Evolutionary conservation across 2,329 filamentous ascomycete genomes (phyloP).

Genomic region (Coniochaeta sp.): DNA sequence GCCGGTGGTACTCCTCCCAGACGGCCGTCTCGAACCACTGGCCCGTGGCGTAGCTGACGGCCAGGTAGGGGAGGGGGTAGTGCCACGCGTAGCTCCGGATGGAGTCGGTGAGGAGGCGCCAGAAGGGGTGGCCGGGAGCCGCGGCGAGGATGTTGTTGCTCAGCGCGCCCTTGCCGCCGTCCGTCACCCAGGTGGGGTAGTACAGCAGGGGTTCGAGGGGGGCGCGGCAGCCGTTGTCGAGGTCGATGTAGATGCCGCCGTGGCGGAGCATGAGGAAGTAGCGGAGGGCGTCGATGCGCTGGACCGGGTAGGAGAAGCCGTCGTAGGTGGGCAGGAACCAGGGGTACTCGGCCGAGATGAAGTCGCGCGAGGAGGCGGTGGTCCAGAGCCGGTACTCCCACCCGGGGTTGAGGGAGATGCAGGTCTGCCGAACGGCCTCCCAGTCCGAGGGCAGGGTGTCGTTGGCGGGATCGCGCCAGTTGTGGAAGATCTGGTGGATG

Average conservation of each 20-base stretch:
- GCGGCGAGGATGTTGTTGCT: conserved; percentile 19
- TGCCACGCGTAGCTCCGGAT: conserved; percentile 12
- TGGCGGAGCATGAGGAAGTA: conserved; percentile 75
- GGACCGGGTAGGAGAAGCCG: conserved; percentile 64
- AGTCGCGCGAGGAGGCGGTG: conserved; percentile 58
- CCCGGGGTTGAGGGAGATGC: neutral
- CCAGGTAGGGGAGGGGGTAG: conserved; percentile 15
- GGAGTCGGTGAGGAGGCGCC: conserved; percentile 11
- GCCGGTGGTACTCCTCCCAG: conserved; percentile 16
- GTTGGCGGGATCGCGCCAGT: conserved; percentile 15
- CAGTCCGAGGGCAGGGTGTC: neutral
- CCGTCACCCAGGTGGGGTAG: conserved; percentile 11
- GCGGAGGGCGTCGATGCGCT: conserved; percentile 68
- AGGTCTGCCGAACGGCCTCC: neutral
- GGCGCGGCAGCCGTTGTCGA: conserved; percentile 42
- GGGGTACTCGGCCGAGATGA: conserved; percentile 65
- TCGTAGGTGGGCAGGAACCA: conserved; percentile 72
- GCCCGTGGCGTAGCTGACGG: conserved; percentile 17
- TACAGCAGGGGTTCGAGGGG: neutral
- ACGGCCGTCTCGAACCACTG: conserved; percentile 19
- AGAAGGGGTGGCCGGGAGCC: conserved; percentile 15
- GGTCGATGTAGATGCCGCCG: conserved; percentile 72
- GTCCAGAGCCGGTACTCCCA: conserved; percentile 58
- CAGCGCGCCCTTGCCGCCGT: conserved; percentile 15
- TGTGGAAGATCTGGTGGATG: conserved; percentile 20